Percentiles rank a stretch among this genome's conserved stretches.
Evolutionary conservation across 2,329 filamentous ascomycete genomes (phyloP).

Genomic region (Cytospora schulzeri): DNA sequence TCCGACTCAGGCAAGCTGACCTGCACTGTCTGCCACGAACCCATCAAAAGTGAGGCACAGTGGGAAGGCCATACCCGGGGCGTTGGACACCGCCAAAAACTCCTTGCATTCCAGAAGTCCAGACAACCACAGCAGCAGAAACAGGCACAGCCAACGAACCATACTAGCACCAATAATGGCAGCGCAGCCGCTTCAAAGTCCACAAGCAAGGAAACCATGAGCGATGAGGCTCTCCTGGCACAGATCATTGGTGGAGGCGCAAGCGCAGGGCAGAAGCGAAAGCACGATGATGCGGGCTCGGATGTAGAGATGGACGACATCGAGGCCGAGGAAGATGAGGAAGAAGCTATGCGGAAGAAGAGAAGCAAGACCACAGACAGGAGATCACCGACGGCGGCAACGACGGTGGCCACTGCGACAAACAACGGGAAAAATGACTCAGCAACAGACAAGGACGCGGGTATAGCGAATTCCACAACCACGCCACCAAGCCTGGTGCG

Average conservation of each 20-base stretch:
- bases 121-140: conserved; percentile 32
- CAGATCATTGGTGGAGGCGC: conserved; percentile 23
- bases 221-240: conserved; percentile 34
- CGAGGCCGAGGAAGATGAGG: conserved; percentile 38
- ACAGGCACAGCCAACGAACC: conserved; percentile 25
- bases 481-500: conserved; percentile 49
- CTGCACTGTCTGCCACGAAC: conserved; percentile 67
- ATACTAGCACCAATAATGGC: conserved; percentile 26
- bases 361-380: conserved; percentile 45
- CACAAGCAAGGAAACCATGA: conserved; percentile 31
- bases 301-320: conserved; percentile 39
- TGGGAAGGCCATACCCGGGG: conserved; percentile 66
- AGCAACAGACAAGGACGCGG: conserved; percentile 16
- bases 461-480: conserved; percentile 29
- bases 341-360: conserved; percentile 44
- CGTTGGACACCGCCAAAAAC: conserved; percentile 47
- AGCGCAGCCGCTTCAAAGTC: conserved; percentile 17
- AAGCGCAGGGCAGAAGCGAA: conserved; percentile 33
- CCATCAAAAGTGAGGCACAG: conserved; percentile 65
- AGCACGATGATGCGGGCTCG: conserved; percentile 35
- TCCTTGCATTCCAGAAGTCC: conserved; percentile 32
- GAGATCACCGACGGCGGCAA: conserved; percentile 6
- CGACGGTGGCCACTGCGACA: neutral
- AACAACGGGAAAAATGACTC: conserved; percentile 1
- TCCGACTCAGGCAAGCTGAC: conserved; percentile 67